phyloP scores from a whole-genome alignment of 2,329 filamentous ascomycete species.

The Colletotrichum magnum region DNA sequence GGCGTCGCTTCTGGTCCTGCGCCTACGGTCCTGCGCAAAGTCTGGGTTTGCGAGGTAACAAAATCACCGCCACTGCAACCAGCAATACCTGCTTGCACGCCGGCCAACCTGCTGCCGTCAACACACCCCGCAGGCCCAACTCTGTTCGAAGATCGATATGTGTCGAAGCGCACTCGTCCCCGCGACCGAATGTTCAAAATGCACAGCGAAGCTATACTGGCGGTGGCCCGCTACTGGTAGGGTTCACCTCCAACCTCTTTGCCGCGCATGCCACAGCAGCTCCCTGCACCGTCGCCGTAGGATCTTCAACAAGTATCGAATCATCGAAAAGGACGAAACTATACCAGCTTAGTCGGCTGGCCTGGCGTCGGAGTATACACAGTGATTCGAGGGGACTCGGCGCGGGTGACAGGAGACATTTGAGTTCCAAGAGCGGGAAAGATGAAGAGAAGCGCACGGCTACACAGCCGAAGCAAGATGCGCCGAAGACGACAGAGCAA shows the following conservation, averaged over 20 bases:
- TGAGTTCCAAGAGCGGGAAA: constrained; percentile 46
- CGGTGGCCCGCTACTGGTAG: constrained; percentile 67
- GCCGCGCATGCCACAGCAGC: constrained; percentile 55
- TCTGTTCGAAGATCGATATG: constrained; percentile 32
- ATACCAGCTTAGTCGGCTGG: constrained; percentile 53
- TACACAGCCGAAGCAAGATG: constrained; percentile 24
- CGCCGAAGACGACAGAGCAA: constrained; percentile 36
- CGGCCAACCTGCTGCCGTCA: constrained; percentile 19
- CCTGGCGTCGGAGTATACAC: constrained; percentile 53
- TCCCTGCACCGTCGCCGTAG: constrained; percentile 56
- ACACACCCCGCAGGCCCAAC: constrained; percentile 7
- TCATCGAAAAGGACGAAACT: constrained; percentile 49
- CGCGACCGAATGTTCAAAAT: constrained; percentile 48
- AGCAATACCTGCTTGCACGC: constrained; percentile 18
- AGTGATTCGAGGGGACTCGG: constrained; percentile 44
- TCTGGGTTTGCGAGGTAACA: constrained; percentile 33
- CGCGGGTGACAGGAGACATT: constrained; percentile 49
- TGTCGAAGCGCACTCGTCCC: constrained; percentile 25
- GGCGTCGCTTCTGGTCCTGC: constrained; percentile 52
- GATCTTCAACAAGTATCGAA: constrained; percentile 50
- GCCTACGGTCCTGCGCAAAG: constrained; percentile 41
- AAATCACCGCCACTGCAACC: constrained; percentile 16
- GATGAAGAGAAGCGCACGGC: constrained; percentile 39
- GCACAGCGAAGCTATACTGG: constrained; percentile 67
- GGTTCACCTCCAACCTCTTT: constrained; percentile 56